These are phyloP conservation scores for Ilex aquifolium DNA, from an alignment of 257 asterid genomes.

Conservation along the genomic window DNA sequence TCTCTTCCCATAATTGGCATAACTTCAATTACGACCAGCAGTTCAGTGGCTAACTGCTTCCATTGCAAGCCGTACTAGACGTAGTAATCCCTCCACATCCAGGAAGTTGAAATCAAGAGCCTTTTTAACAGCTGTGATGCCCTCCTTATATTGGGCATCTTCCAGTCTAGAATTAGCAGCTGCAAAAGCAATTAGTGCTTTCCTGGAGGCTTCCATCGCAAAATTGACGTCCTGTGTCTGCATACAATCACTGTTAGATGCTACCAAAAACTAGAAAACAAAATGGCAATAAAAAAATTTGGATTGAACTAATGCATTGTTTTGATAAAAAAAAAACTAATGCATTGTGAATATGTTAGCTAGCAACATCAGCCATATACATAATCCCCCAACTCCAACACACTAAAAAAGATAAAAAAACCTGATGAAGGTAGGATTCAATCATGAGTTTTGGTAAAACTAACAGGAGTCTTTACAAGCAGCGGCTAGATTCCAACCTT, in stretches of 20 bases:
- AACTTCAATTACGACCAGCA: slow-evolving; percentile 11
- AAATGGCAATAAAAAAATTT: neutral
- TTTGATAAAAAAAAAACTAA: too few relatives aligned
- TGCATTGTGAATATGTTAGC: neutral
- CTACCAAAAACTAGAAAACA: neutral
- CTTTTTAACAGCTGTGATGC: slow-evolving; percentile 52
- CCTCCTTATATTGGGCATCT: slow-evolving; percentile 53
- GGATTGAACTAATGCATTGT: neutral
- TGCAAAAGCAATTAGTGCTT: slow-evolving; percentile 63
- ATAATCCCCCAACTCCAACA: neutral
- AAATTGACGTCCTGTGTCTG: slow-evolving; percentile 78
- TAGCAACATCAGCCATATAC: too few relatives aligned
- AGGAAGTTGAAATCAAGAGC: slow-evolving; percentile 93
- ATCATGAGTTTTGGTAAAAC: too few relatives aligned
- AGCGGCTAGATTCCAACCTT: too few relatives aligned
- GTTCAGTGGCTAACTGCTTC: slow-evolving; percentile 61
- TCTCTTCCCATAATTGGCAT: slow-evolving; percentile 15
- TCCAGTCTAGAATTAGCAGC: slow-evolving; percentile 61
- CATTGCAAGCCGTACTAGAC: slow-evolving; percentile 82
- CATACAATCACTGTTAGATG: slow-evolving; percentile 14
- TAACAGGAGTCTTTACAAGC: too few relatives aligned
- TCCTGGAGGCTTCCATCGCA: slow-evolving; percentile 97
- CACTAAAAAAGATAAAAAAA: too few relatives aligned
- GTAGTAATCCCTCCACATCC: slow-evolving; percentile 78
- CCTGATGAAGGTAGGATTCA: too few relatives aligned